phyloP scores from a whole-genome alignment of 2,329 filamentous ascomycete genomes.

The Cercospora zeae-maydis region DNA sequence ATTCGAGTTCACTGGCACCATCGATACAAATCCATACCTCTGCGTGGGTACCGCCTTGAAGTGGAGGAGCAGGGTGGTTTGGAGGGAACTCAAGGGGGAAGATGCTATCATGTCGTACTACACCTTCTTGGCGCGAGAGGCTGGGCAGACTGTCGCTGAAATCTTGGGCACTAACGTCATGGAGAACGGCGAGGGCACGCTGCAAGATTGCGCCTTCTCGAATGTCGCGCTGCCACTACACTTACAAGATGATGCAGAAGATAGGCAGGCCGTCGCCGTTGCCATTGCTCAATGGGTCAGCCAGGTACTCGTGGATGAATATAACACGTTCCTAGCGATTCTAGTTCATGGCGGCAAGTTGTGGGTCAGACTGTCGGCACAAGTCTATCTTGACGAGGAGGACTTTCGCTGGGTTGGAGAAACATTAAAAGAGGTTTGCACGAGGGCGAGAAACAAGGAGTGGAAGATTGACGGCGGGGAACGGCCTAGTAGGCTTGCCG shows the following conservation, averaged over 20 bases:
- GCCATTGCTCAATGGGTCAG: constrained; percentile 42
- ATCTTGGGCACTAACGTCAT: constrained; percentile 68
- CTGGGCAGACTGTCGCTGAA: constrained; percentile 57
- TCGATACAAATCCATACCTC: constrained; percentile 67
- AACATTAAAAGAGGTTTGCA: constrained; percentile 57
- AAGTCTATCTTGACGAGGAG: constrained; percentile 74
- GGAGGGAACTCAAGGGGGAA: constrained; percentile 59
- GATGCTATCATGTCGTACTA: constrained; percentile 63
- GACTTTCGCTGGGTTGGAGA: constrained; percentile 72
- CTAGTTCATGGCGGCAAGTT: constrained; percentile 59
- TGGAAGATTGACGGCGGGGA: constrained; percentile 31
- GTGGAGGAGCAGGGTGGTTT: constrained; percentile 54
- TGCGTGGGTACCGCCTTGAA: constrained; percentile 66
- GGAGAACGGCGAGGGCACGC: constrained; percentile 59
- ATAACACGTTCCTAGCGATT: constrained; percentile 69
- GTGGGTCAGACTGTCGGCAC: constrained; percentile 73
- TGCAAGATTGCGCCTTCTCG: constrained; percentile 65
- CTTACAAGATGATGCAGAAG: constrained; percentile 35
- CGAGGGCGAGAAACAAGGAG: constrained; percentile 49
- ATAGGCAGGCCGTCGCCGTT: constrained; percentile 33
- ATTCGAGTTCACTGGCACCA: constrained; percentile 65
- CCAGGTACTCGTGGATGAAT: constrained; percentile 49
- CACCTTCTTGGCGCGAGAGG: constrained; percentile 60
- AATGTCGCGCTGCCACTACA: constrained; percentile 71
- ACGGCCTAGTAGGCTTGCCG: no score